phyloP scores from a whole-genome alignment of 768 basidiomycete species.

The Suillus ampliporus region DNA sequence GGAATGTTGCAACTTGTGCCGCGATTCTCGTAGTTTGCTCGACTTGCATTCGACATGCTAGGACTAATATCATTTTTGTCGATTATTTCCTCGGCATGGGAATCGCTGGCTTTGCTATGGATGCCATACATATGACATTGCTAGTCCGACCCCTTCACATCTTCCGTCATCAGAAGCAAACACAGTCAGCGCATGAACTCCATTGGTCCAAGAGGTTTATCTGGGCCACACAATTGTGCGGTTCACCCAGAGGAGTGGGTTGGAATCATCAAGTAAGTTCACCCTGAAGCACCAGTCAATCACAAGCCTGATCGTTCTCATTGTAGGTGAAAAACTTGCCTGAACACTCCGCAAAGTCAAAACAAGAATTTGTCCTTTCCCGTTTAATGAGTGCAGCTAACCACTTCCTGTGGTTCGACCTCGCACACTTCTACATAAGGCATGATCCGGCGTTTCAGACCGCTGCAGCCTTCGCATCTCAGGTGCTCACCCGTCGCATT shows the following conservation, averaged over 20 bases:
- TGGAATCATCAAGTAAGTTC: slow-evolving; percentile 38
- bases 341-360: slow-evolving; percentile 17
- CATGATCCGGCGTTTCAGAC: slow-evolving; percentile 18
- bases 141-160: slow-evolving; percentile 32
- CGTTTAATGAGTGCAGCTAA: slow-evolving; percentile 19
- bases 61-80: not conserved
- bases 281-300: slow-evolving; percentile 21
- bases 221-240: slow-evolving; percentile 39
- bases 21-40: not conserved
- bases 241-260: slow-evolving; percentile 41
- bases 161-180: slow-evolving; percentile 26
- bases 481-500: slow-evolving; percentile 1
- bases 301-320: not conserved
- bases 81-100: slow-evolving; percentile 14
- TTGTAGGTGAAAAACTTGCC: slow-evolving; percentile 15
- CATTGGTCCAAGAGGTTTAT: slow-evolving; percentile 26
- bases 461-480: slow-evolving; percentile 7
- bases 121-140: slow-evolving; percentile 35
- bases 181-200: slow-evolving; percentile 10
- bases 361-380: slow-evolving; percentile 28
- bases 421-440: slow-evolving; percentile 16
- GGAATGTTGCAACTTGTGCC: not conserved
- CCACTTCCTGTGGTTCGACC: slow-evolving; percentile 22
- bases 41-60: slow-evolving; percentile 1
- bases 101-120: slow-evolving; percentile 29